Evolutionary conservation across 2,329 filamentous ascomycete genomes (phyloP).

Genomic region (Aspergillus arachidicola): DNA sequence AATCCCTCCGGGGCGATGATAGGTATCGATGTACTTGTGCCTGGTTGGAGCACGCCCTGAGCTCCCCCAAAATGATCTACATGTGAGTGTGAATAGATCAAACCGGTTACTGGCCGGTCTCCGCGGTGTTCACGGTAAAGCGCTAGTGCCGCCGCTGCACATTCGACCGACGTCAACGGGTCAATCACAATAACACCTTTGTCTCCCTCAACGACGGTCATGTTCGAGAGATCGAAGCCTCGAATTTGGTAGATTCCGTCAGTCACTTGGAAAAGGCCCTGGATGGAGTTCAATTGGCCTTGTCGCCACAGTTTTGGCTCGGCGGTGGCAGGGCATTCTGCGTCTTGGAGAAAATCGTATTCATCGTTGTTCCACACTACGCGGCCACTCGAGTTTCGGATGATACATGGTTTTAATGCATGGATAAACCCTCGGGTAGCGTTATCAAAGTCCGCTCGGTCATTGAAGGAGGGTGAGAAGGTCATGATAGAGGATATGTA

Average conservation of each 20-base stretch:
- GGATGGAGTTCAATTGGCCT: constrained; percentile 31
- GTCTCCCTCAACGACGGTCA: constrained; percentile 43
- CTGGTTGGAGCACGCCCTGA: constrained; percentile 14
- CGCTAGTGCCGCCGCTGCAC: constrained; percentile 34
- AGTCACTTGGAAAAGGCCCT: constrained; percentile 41
- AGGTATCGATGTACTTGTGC: constrained; percentile 8
- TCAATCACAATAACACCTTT: constrained; percentile 45
- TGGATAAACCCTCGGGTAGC: constrained; percentile 26
- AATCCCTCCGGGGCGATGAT: constrained; percentile 45
- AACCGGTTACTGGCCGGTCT: constrained; percentile 29
- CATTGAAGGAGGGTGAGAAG: constrained; percentile 13
- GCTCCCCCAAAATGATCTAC: constrained; percentile 43
- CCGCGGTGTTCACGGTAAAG: constrained; percentile 35
- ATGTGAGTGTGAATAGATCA: constrained; percentile 49
- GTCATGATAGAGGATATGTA: neutral
- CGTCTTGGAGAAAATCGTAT: constrained; percentile 32
- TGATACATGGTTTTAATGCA: constrained; percentile 20
- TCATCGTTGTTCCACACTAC: constrained; percentile 35
- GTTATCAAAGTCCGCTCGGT: constrained; percentile 21
- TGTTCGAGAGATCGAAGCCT: constrained; percentile 46
- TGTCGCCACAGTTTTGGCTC: constrained; percentile 42
- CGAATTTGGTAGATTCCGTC: constrained; percentile 45
- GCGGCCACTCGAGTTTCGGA: constrained; percentile 29
- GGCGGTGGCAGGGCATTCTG: constrained; percentile 28
- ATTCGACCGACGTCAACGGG: constrained; percentile 40